These are phyloP conservation scores for Eleusine indica DNA, from an alignment of 176 grass and related monocot species.

Conservation along the genomic window DNA sequence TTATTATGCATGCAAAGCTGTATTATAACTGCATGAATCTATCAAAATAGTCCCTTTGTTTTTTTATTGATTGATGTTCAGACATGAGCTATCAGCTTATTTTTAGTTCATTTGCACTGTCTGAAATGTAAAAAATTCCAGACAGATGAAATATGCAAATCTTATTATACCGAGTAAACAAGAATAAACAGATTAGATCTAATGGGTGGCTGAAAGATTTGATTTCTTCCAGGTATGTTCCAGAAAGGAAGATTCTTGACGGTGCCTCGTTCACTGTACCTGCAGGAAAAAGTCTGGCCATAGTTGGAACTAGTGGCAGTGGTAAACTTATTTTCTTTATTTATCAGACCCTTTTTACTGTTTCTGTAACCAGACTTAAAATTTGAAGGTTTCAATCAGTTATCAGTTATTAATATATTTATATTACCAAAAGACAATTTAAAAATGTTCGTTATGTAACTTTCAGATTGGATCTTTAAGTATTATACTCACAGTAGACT, in stretches of 20 bases:
- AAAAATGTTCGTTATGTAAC: background rate
- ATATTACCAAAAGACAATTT: constrained; percentile 25
- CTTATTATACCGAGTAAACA: constrained; percentile 22
- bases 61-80: too few species aligned
- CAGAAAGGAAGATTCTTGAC: constrained; percentile 92
- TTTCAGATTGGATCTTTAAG: background rate
- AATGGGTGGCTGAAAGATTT: constrained; percentile 36
- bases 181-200: constrained; percentile 17
- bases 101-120: too few species aligned
- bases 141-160: constrained; percentile 7
- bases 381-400: constrained; percentile 10
- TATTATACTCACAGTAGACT: constrained; percentile 7
- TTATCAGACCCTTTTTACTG: background rate
- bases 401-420: constrained; percentile 8
- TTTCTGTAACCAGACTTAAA: constrained; percentile 8
- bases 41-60: background rate
- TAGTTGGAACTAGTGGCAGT: constrained; percentile 97
- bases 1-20: background rate
- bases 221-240: constrained; percentile 78
- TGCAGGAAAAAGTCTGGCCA: constrained; percentile 88
- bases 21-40: constrained; percentile 12
- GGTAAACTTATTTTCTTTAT: constrained; percentile 55
- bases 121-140: too few species aligned
- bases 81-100: too few species aligned
- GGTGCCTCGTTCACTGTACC: constrained; percentile 86